Percentiles rank a stretch among this genome's conserved stretches.
phyloP scores from a whole-genome alignment of 106 monocot species.

The Dioscorea alata region DNA sequence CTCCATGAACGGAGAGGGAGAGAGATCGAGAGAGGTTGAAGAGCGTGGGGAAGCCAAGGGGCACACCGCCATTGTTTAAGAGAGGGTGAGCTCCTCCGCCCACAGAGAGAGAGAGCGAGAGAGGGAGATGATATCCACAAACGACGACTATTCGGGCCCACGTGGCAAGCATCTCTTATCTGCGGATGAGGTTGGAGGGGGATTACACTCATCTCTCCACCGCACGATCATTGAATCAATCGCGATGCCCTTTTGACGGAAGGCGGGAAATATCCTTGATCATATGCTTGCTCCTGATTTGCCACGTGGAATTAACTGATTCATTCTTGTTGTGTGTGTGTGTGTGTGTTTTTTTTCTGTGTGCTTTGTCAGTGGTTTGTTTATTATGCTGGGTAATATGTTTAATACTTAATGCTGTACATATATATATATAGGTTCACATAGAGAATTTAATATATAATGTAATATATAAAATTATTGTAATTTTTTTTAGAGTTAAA shows the following conservation, averaged over 20 bases:
- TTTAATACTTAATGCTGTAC: no score
- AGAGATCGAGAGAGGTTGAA: background rate
- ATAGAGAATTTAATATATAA: no score
- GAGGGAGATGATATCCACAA: background rate
- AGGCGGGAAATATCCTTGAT: no score
- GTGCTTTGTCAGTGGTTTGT: background rate
- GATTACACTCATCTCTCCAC: no score
- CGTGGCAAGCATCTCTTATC: background rate
- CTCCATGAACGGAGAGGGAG: conserved; percentile 4
- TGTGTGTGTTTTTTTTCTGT: background rate
- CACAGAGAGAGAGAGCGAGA: background rate
- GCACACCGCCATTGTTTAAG: background rate
- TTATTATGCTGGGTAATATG: background rate
- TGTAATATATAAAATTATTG: no score
- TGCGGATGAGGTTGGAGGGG: background rate
- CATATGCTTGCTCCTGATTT: no score
- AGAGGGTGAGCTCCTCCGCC: background rate
- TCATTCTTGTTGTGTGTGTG: background rate
- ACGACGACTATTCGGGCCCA: background rate
- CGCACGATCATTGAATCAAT: no score
- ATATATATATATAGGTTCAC: no score
- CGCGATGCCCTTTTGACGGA: no score
- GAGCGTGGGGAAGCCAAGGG: background rate
- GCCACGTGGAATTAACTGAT: background rate
- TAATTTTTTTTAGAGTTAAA: no score